phyloP scores from a whole-genome alignment of 257 asterid genomes.

The Gardenia jasminoides region DNA sequence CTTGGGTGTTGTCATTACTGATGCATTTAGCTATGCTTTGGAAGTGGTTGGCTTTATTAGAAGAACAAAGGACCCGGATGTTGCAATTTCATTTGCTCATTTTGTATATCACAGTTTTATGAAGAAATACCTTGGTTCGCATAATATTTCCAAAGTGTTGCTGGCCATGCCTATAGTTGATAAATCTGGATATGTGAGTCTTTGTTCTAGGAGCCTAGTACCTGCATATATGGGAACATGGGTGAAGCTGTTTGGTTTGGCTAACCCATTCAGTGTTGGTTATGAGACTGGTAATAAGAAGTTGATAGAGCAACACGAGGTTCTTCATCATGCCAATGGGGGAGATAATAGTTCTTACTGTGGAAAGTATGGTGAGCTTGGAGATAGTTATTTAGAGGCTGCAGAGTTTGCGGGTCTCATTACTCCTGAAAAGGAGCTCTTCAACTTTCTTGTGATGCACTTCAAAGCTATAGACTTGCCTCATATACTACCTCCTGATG shows the following conservation, averaged over 20 bases:
- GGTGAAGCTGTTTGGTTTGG: background rate
- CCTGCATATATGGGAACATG: background rate
- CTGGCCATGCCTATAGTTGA: background rate
- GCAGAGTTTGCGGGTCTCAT: too few relatives aligned
- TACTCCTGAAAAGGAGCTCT: too few relatives aligned
- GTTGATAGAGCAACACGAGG: too few relatives aligned
- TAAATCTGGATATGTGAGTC: background rate
- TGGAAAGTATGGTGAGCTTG: too few relatives aligned
- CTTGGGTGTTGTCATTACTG: background rate
- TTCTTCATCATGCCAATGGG: too few relatives aligned
- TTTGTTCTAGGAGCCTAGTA: slow-evolving; percentile 8
- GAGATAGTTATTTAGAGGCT: too few relatives aligned
- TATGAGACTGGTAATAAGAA: background rate
- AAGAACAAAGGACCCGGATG: background rate
- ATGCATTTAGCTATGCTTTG: background rate
- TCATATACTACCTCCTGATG: too few relatives aligned
- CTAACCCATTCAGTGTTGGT: background rate
- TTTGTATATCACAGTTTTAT: background rate
- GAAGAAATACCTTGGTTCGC: background rate
- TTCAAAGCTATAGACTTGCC: too few relatives aligned
- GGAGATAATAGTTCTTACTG: too few relatives aligned
- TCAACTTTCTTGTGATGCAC: too few relatives aligned
- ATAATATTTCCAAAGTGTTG: background rate
- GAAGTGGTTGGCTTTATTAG: background rate
- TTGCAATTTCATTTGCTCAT: background rate